Conservation (phyloP, 1,284 basidiomycete species). For the Microbotryum scabiosae region DNA sequence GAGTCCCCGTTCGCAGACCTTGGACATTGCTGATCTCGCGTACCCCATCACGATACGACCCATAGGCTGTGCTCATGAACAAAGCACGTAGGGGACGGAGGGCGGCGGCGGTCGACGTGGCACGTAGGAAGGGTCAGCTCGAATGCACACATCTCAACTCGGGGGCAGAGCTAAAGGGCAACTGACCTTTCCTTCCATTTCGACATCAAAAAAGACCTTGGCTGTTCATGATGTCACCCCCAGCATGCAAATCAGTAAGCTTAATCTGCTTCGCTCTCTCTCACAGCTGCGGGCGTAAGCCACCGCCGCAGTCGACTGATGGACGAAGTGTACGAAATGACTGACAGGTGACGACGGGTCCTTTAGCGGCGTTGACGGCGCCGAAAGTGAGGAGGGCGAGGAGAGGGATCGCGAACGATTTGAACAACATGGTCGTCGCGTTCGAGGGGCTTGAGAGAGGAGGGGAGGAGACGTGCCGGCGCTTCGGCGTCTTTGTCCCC, state of each 20-base stretch:
- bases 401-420: constrained; percentile 14
- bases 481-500: too few species aligned
- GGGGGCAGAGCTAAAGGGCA: too few species aligned
- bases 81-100: too few species aligned
- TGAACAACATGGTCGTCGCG: too few species aligned
- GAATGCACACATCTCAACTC: neutral
- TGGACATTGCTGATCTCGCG: constrained; percentile 49
- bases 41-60: constrained; percentile 56
- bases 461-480: too few species aligned
- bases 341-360: constrained; percentile 64
- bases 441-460: too few species aligned
- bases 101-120: neutral
- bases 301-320: neutral
- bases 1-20: constrained; percentile 4
- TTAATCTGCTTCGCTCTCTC: too few species aligned
- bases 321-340: neutral
- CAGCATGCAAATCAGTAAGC: too few species aligned
- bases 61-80: constrained; percentile 46
- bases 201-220: too few species aligned
- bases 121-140: neutral
- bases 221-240: too few species aligned
- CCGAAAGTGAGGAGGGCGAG: constrained; percentile 13
- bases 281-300: too few species aligned
- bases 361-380: constrained; percentile 46
- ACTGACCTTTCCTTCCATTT: too few species aligned